Evolutionary conservation across 805 yeast species (phyloP), one percentile per base, ranked within the genome.

Genomic region (Priceomyces medius): DNA sequence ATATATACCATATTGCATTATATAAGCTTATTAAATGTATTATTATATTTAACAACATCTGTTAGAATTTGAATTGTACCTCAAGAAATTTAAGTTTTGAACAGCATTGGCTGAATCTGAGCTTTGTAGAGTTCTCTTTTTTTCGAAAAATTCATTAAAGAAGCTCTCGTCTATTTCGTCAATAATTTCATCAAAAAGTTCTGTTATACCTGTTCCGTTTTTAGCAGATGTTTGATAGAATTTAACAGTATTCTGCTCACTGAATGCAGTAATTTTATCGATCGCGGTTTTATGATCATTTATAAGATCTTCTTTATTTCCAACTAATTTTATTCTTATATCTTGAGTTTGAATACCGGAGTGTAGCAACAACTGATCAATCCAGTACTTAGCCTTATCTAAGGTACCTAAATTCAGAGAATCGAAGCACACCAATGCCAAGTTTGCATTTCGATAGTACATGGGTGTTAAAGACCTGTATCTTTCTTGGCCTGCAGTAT

Each of bases 351-450:
- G 50, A 27, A 58, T 45, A 24, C 55, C 44, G 40, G 49, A 53
- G 37, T 61, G 51, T 18, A 62, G 37, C 16, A 48, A 45, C 28
- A 91, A 73, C 66, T 93, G 97, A 42, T 83, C 82, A n/a, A 88
- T 80, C 99, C 99, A 93, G 43, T 79, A 80, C 54, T 84, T 80
- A 0, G 97, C 97, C 44, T 87, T 79, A 18, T 72, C 75, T 51
- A 91, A 78, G 16, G 76, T 66, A 7, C 49, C 50, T 3, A 59
- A 47, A 35, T 53, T 83, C 1, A 85, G 80, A 38, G 90, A 60
- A 58, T 93, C 98, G 58, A 85, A 91, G 17, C 95, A 95, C 0
- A 93, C 85, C 18, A 93, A 72, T 0, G 98, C 98, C 18, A 58
- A 59, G 41, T 55, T 58, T 20, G 90, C 85, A 54, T 83, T 83